Evolutionary conservation across 768 basidiomycete species (phyloP).

Genomic region (Boletus bicolor): DNA sequence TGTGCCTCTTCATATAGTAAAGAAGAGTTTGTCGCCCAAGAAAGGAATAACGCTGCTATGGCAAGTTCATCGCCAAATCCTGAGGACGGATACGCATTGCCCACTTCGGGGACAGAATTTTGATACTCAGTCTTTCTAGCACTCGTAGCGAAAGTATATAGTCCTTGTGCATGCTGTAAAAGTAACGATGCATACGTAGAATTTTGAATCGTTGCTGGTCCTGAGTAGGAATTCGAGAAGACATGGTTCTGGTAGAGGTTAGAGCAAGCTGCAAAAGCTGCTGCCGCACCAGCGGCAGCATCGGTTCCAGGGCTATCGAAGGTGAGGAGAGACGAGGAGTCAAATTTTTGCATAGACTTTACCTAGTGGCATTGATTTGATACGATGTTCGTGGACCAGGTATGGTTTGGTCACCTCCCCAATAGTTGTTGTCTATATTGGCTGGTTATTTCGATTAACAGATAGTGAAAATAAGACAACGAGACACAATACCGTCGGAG

Average conservation of each 20-base stretch:
- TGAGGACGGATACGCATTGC: conserved; percentile 66
- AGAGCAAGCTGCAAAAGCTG: conserved; percentile 86
- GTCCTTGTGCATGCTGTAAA: conserved; percentile 66
- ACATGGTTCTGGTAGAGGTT: conserved; percentile 66
- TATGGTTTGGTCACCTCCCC: conserved; percentile 83
- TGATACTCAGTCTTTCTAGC: conserved; percentile 64
- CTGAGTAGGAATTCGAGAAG: conserved; percentile 51
- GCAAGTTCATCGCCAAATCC: conserved; percentile 71
- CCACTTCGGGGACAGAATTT: conserved; percentile 61
- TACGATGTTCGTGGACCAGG: conserved; percentile 73
- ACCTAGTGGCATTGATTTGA: conserved; percentile 70
- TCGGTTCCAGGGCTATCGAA: conserved; percentile 75
- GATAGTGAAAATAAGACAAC: not conserved
- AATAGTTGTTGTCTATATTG: conserved; percentile 71
- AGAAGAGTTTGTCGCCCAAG: conserved; percentile 64
- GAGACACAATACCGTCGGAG: conserved; percentile 48
- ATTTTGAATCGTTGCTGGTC: conserved; percentile 69
- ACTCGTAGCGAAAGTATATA: conserved; percentile 76
- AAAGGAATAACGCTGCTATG: conserved; percentile 73
- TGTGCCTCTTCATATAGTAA: conserved; percentile 61
- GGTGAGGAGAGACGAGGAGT: not conserved
- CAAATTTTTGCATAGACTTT: not conserved
- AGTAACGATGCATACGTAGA: conserved; percentile 68
- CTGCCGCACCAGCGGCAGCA: conserved; percentile 77
- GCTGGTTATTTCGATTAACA: conserved; percentile 34